These are phyloP conservation scores for Parachaetomium inaequale DNA, from an alignment of 495 filamentous ascomycete genomes.

Conservation along the genomic window DNA sequence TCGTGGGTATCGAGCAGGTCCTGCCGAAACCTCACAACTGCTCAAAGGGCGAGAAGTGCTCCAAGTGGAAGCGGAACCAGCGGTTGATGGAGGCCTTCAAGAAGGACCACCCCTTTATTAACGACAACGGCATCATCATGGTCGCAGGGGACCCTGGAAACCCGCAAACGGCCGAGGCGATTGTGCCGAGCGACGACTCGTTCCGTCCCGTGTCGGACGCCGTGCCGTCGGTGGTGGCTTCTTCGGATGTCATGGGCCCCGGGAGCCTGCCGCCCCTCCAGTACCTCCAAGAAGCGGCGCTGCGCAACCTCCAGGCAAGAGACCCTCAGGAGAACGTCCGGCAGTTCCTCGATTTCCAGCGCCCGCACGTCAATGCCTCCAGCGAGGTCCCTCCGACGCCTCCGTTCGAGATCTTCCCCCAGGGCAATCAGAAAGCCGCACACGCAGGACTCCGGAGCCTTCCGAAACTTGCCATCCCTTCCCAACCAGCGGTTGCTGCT, in stretches of 20 bases:
- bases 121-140: slow-evolving; percentile 58
- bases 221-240: slow-evolving; percentile 79
- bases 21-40: slow-evolving; percentile 82
- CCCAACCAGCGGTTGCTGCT: slow-evolving; percentile 19
- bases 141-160: slow-evolving; percentile 69
- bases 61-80: slow-evolving; percentile 73
- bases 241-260: slow-evolving; percentile 81
- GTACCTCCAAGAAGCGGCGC: slow-evolving; percentile 64
- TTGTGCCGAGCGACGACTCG: slow-evolving; percentile 39
- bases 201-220: slow-evolving; percentile 60
- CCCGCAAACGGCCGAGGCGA: slow-evolving; percentile 54
- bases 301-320: slow-evolving; percentile 60
- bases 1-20: slow-evolving; percentile 86
- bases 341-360: slow-evolving; percentile 80
- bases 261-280: slow-evolving; percentile 56
- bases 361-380: slow-evolving; percentile 47
- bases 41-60: slow-evolving; percentile 84
- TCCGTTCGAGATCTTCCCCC: slow-evolving; percentile 50
- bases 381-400: slow-evolving; percentile 55
- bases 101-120: slow-evolving; percentile 62
- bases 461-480: slow-evolving; percentile 56
- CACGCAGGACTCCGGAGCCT: slow-evolving; percentile 52
- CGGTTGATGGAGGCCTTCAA: slow-evolving; percentile 62
- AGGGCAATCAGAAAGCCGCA: slow-evolving; percentile 25
- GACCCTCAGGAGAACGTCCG: slow-evolving; percentile 91